Evolutionary conservation across 2,329 filamentous ascomycete species (phyloP).

Genomic region (Huntiella abstrusa): DNA sequence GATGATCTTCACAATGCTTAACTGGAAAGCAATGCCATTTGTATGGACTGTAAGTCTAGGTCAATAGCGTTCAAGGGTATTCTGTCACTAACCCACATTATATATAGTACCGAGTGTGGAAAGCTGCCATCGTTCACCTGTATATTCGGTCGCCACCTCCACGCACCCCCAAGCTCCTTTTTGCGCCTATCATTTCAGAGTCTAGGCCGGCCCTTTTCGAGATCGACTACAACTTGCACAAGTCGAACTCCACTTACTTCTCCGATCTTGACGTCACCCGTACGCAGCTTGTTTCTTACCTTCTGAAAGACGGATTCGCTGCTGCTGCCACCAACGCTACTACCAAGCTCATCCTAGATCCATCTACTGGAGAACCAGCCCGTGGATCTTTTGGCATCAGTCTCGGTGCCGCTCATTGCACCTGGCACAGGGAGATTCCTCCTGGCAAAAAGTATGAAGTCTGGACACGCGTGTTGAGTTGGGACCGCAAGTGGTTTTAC

Average conservation of each 20-base stretch:
- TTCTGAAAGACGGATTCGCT: constrained; percentile 41
- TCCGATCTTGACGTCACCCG: constrained; percentile 69
- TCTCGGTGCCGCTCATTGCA: constrained; percentile 54
- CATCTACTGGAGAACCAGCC: constrained; percentile 28
- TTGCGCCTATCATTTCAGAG: constrained; percentile 48
- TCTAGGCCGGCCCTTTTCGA: constrained; percentile 54
- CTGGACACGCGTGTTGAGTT: constrained; percentile 49
- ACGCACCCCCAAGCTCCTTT: constrained; percentile 45
- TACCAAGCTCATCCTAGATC: constrained; percentile 31
- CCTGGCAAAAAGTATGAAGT: constrained; percentile 54
- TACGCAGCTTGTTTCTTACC: constrained; percentile 56
- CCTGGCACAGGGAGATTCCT: constrained; percentile 55
- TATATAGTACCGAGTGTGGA: constrained; percentile 36
- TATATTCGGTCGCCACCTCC: constrained; percentile 28
- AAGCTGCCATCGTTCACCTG: constrained; percentile 35
- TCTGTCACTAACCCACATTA: not conserved
- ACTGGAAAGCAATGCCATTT: constrained; percentile 57
- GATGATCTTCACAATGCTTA: constrained; percentile 38
- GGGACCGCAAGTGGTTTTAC: constrained; percentile 73
- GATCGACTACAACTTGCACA: constrained; percentile 75
- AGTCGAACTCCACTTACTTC: constrained; percentile 74
- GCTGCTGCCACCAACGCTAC: constrained; percentile 29
- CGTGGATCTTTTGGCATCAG: constrained; percentile 40
- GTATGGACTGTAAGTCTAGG: constrained; percentile 49
- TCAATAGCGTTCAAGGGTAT: not conserved